phyloP scores from a whole-genome alignment of 148 eudicot species.

The Persicaria tinctoria region DNA sequence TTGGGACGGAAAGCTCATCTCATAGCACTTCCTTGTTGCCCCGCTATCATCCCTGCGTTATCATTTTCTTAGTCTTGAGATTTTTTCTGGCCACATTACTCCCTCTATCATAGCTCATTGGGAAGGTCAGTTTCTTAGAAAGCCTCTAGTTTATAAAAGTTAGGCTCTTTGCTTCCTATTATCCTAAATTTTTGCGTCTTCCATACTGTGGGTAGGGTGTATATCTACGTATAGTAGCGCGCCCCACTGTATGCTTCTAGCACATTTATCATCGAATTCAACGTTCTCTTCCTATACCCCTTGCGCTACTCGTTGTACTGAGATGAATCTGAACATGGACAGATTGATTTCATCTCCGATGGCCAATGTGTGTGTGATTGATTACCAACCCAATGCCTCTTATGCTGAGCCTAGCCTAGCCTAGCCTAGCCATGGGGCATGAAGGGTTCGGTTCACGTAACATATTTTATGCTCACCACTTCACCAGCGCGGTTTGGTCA shows the following conservation, averaged over 20 bases:
- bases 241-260: not conserved
- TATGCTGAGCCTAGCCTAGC: no score
- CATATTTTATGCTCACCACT: no score
- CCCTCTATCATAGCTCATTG: not conserved
- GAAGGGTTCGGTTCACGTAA: no score
- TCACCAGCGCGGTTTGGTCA: no score
- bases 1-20: not conserved
- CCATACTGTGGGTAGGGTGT: slow-evolving; percentile 1
- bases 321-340: no score
- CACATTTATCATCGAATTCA: not conserved
- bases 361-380: not conserved
- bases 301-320: no score
- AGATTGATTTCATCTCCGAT: not conserved
- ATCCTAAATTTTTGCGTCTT: not conserved
- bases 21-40: not conserved
- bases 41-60: not conserved
- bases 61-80: not conserved
- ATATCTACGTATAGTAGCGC: not conserved
- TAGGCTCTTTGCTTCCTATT: not conserved
- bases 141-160: not conserved
- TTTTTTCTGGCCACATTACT: not conserved
- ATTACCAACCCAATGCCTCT: no score
- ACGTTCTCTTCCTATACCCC: not conserved
- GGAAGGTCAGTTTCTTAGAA: not conserved
- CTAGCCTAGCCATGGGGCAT: no score